Base-by-base conservation (phyloP, 805 yeast species). In the Pichia thaimueangensis region DNA sequence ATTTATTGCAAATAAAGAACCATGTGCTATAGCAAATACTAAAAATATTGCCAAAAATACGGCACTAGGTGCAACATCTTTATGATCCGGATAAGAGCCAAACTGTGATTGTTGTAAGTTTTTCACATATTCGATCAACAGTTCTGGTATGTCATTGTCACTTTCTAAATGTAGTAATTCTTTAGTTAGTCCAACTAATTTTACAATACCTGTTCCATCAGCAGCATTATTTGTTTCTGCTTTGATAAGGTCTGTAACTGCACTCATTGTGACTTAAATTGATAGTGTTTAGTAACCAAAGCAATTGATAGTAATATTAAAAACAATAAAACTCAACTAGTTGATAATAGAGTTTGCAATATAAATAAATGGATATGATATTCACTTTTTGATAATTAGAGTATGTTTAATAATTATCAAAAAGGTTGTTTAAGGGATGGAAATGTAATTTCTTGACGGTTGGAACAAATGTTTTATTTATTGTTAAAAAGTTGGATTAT, bases 1-100 rank as follows among this genome's bases (percentile, higher is more conserved):
- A 58, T 83, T 78, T 30, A 69, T 59, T 7, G 58, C 24, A 53
- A 76, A 80, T 13, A 82, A 64, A 21, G 47, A 49, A 5, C 67
- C 40, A 50, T 79, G 81, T 0, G 70, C 70, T 2, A 76, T n/a
- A 34, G 65, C 52, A 28, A 82, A 51, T 4, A 81, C 45, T 12
- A 64, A 57, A 48, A 78, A 82, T 1, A 74, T 61, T 0, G 73
- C 84, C 3, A 70, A 55, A 49, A 82, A 80, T 0, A 82, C 58
- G 2, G 76, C 75, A 43, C 73, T 64, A 3, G 88, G 88, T 2
- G 77, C 86, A 11, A 68, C 56, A 58, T 83, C 91, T 12, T 53
- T 57, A 19, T 35, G 35, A 21, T 53, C 52, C 3, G 87, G 86
- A 53, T 80, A 83, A 7, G 75, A 75, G 9, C 89, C 89, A 62